These are phyloP conservation scores for Ilyonectria destructans DNA, from an alignment of 2,329 filamentous ascomycete genomes.

Conservation along the genomic window DNA sequence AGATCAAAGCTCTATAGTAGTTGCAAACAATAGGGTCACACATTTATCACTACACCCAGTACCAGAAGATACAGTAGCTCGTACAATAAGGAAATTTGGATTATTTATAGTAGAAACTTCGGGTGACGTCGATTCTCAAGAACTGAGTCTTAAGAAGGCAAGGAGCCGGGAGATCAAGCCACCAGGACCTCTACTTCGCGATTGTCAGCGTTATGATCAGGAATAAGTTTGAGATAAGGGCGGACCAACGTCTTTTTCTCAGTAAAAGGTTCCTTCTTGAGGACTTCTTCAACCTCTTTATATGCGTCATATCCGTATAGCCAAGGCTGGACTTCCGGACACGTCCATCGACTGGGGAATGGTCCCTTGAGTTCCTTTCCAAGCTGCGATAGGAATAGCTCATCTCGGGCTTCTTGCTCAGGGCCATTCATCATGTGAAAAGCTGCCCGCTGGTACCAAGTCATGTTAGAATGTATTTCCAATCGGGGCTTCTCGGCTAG, in stretches of 20 bases:
- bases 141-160: neutral
- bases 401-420: constrained; percentile 72
- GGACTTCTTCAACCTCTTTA: constrained; percentile 64
- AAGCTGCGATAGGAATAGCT: constrained; percentile 70
- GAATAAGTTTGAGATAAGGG: neutral
- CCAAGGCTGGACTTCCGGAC: constrained; percentile 75
- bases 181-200: neutral
- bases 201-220: neutral
- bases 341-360: constrained; percentile 73
- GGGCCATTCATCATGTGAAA: constrained; percentile 71
- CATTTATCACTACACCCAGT: too few species aligned
- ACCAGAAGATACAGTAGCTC: too few species aligned
- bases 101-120: neutral
- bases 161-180: neutral
- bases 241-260: neutral
- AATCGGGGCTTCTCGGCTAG: neutral
- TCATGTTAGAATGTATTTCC: neutral
- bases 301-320: constrained; percentile 77
- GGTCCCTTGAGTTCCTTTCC: constrained; percentile 65
- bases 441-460: constrained; percentile 59
- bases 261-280: constrained; percentile 27
- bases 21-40: too few species aligned
- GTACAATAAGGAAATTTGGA: neutral
- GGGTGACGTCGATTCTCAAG: neutral
- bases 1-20: too few species aligned